phyloP scores from a whole-genome alignment of 73 alveolate species.

The Stentor coeruleus region DNA sequence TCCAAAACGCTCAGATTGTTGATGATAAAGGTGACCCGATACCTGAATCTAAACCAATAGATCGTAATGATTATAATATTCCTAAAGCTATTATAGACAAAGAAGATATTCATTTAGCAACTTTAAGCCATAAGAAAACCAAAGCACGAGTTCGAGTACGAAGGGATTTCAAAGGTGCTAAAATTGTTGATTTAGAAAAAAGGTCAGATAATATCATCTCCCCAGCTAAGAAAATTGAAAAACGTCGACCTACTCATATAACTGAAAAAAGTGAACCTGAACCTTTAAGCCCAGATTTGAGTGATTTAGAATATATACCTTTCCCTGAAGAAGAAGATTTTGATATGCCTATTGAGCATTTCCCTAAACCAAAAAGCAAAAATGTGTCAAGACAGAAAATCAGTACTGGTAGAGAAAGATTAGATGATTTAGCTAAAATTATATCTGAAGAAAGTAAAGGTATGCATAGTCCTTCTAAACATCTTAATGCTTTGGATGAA shows the following conservation, averaged over 20 bases:
- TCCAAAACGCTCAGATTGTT: slow-evolving; percentile 1
- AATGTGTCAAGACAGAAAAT: not conserved
- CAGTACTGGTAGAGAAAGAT: not conserved
- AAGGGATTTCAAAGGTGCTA: slow-evolving; percentile 17
- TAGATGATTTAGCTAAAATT: not conserved
- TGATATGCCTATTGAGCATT: no score
- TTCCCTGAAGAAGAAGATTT: no score
- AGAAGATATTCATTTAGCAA: slow-evolving; percentile 18
- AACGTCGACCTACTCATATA: not conserved
- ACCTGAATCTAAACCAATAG: not conserved
- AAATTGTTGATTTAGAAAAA: slow-evolving; percentile 18
- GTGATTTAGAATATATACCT: slow-evolving; percentile 9
- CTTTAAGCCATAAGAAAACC: not conserved
- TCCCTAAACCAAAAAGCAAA: not conserved
- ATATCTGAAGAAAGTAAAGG: not conserved
- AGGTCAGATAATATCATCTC: not conserved
- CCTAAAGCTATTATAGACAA: slow-evolving; percentile 4
- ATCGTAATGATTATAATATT: slow-evolving; percentile 17
- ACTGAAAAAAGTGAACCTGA: slow-evolving; percentile 24
- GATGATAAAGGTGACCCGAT: not conserved
- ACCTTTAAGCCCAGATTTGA: not conserved
- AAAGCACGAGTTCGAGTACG: slow-evolving; percentile 18
- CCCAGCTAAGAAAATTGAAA: no score
- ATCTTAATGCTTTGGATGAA: not conserved
- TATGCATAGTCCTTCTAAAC: not conserved